Evolutionary conservation across 169 alveolate genomes (phyloP).

Genomic region (Eimeria necatrix): DNA sequence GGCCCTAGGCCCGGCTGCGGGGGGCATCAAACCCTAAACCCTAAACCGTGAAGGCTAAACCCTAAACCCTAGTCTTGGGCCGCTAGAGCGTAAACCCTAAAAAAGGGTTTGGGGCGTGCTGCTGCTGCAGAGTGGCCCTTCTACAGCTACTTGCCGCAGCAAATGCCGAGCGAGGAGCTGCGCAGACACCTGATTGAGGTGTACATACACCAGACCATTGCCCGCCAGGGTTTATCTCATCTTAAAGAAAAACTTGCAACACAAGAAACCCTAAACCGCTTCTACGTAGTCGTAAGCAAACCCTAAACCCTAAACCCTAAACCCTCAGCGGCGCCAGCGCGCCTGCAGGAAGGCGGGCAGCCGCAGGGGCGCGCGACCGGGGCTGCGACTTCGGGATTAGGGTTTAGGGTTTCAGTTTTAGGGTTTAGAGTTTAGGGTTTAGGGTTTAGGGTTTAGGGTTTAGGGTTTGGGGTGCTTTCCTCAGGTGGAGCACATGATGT

Average conservation of each 20-base stretch:
- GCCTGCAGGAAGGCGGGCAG: too few species aligned
- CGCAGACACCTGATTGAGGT: not conserved
- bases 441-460: constrained; percentile 3
- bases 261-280: not conserved
- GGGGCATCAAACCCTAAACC: too few species aligned
- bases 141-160: not conserved
- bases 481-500: constrained; percentile 12
- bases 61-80: too few species aligned
- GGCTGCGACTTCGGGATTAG: too few species aligned
- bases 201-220: not conserved
- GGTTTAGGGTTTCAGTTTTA: not conserved
- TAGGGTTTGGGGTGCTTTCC: not conserved
- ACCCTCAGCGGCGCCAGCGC: too few species aligned
- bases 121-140: not conserved
- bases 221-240: not conserved
- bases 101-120: not conserved
- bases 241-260: not conserved
- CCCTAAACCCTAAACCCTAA: constrained; percentile 1
- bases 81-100: too few species aligned
- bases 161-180: not conserved
- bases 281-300: not conserved
- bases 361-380: too few species aligned
- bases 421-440: not conserved
- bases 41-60: too few species aligned
- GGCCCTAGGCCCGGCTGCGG: too few species aligned